Conservation (phyloP, 1,284 basidiomycete species). For the Rhodotorula sp. region DNA sequence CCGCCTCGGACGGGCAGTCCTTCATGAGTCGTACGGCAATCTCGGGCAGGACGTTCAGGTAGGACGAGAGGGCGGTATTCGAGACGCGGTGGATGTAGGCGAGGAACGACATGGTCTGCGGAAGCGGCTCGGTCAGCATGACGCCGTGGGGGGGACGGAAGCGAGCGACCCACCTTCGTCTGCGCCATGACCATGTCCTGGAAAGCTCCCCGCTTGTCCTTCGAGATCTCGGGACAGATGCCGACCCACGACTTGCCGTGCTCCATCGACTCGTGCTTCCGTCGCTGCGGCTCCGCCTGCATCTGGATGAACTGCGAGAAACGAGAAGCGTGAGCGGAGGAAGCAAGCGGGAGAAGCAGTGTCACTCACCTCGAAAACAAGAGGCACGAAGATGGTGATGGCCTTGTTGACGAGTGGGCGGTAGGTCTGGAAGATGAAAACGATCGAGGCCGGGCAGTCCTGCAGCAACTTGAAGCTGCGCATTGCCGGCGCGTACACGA, state of each 20-base stretch:
- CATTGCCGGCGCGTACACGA: conserved; percentile 56
- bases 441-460: conserved; percentile 90
- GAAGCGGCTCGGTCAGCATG: no score
- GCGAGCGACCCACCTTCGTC: conserved; percentile 65
- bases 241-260: conserved; percentile 79
- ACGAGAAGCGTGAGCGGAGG: background rate
- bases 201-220: conserved; percentile 70
- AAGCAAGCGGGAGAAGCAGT: background rate
- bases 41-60: conserved; percentile 77
- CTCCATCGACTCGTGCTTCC: conserved; percentile 73
- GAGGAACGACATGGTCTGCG: conserved; percentile 83
- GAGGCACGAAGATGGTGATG: conserved; percentile 70
- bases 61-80: conserved; percentile 68
- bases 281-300: conserved; percentile 81
- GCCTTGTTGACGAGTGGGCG: conserved; percentile 62
- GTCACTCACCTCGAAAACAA: conserved; percentile 64
- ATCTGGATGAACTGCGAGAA: conserved; percentile 59
- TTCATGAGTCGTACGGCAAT: conserved; percentile 82
- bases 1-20: conserved; percentile 86
- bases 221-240: conserved; percentile 62
- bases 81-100: conserved; percentile 81
- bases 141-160: background rate
- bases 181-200: conserved; percentile 88
- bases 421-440: conserved; percentile 83
- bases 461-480: conserved; percentile 92